These are phyloP conservation scores for Trichoderma koningiopsis DNA, from an alignment of 2,329 filamentous ascomycete genomes.

Conservation along the genomic window DNA sequence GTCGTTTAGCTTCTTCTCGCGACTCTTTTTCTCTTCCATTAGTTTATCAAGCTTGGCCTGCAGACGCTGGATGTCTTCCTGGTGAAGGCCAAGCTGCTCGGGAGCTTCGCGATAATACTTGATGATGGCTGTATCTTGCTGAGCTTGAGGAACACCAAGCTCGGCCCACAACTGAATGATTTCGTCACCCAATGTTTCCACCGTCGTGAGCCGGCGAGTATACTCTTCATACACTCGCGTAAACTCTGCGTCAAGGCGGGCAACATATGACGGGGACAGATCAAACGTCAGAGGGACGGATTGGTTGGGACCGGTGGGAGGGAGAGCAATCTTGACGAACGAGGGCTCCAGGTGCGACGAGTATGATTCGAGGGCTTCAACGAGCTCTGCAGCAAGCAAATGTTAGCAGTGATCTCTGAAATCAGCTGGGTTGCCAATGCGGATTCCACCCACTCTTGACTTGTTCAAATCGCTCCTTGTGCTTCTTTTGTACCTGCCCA, in stretches of 20 bases:
- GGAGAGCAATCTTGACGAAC: slow-evolving; percentile 83
- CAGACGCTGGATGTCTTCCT: slow-evolving; percentile 77
- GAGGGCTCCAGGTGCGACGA: slow-evolving; percentile 90
- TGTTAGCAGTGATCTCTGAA: not conserved
- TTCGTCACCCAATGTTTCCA: slow-evolving; percentile 75
- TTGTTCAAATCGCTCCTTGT: slow-evolving; percentile 91
- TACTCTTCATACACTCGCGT: slow-evolving; percentile 97
- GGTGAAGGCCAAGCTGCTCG: slow-evolving; percentile 90
- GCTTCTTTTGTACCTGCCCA: slow-evolving; percentile 73
- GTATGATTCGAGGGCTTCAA: slow-evolving; percentile 91
- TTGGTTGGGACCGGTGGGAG: slow-evolving; percentile 76
- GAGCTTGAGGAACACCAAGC: slow-evolving; percentile 88
- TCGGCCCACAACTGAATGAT: slow-evolving; percentile 96
- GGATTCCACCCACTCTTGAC: slow-evolving; percentile 72
- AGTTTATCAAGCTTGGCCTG: slow-evolving; percentile 78
- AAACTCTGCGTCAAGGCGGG: slow-evolving; percentile 86
- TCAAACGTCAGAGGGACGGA: slow-evolving; percentile 83
- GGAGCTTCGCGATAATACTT: slow-evolving; percentile 88
- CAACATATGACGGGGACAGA: slow-evolving; percentile 86
- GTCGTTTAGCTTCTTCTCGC: slow-evolving; percentile 76
- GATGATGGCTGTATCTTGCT: slow-evolving; percentile 85
- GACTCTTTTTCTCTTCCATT: slow-evolving; percentile 81
- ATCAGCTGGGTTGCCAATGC: not conserved
- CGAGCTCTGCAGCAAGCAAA: slow-evolving; percentile 66
- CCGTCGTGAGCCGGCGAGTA: slow-evolving; percentile 74